Evolutionary conservation across 495 filamentous ascomycete genomes (phyloP).

Genomic region (Stereocaulon alpinum): DNA sequence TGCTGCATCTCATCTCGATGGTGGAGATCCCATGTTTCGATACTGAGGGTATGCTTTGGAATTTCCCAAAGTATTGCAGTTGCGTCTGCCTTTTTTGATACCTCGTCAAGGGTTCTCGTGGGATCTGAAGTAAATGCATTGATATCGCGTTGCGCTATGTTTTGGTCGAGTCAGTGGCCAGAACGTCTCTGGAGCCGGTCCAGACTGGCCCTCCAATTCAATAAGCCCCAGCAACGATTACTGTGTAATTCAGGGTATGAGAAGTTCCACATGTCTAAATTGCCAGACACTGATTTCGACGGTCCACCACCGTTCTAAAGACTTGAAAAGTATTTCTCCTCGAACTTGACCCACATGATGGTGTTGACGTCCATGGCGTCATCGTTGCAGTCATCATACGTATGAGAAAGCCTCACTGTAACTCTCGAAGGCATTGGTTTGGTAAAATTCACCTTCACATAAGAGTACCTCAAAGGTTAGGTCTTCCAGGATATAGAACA

Average conservation of each 20-base stretch:
- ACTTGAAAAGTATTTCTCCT: background rate
- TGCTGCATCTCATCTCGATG: background rate
- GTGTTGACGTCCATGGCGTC: background rate
- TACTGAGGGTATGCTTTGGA: background rate
- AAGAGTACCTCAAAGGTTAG: slow-evolving; percentile 12
- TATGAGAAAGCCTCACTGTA: slow-evolving; percentile 9
- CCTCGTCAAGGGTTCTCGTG: background rate
- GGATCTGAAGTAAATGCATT: background rate
- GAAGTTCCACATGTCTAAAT: background rate
- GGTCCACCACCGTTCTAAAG: background rate
- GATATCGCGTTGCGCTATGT: background rate
- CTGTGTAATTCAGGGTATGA: too few species aligned
- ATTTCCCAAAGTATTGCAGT: background rate
- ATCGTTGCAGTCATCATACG: slow-evolving; percentile 11
- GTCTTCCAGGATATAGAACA: slow-evolving; percentile 12
- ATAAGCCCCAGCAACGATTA: background rate
- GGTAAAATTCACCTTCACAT: background rate
- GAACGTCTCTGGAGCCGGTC: background rate
- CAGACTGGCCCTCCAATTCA: background rate
- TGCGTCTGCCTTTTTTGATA: background rate
- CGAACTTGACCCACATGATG: background rate
- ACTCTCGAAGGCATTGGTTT: slow-evolving; percentile 2
- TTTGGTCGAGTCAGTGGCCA: background rate
- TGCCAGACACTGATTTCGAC: background rate
- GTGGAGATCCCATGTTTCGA: background rate